These are phyloP conservation scores for Fraxinus platypoda DNA, from an alignment of 305 asterid genomes.

Conservation along the genomic window DNA sequence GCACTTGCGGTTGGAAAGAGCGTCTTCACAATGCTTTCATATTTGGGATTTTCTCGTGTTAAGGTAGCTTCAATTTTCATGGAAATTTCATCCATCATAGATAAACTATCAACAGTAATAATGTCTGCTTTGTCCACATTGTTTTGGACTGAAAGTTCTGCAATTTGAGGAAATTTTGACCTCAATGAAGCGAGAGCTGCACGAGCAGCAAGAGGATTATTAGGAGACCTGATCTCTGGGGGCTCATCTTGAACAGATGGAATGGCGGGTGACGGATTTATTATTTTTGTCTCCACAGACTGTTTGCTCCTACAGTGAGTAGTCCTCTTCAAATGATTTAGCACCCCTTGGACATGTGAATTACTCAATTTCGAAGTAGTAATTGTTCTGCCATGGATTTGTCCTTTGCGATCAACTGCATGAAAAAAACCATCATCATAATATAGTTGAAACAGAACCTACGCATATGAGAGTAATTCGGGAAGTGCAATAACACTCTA, in stretches of 20 bases:
- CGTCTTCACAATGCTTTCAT: conserved; percentile 27
- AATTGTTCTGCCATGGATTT: not conserved
- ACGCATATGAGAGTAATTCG: not conserved
- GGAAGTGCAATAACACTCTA: not conserved
- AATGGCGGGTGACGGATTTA: conserved; percentile 22
- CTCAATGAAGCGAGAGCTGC: conserved; percentile 66
- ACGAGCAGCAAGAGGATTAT: conserved; percentile 64
- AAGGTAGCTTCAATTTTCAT: conserved; percentile 27
- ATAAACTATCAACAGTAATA: conserved; percentile 9
- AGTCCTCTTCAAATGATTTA: conserved; percentile 15
- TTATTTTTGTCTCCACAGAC: conserved; percentile 13
- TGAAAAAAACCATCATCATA: not conserved
- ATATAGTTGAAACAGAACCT: not conserved
- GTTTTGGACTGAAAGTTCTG: conserved; percentile 19
- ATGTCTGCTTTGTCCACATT: conserved; percentile 19
- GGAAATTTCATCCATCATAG: conserved; percentile 17
- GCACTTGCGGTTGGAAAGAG: conserved; percentile 41
- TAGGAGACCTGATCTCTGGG: conserved; percentile 32
- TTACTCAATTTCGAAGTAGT: not conserved
- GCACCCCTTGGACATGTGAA: conserved; percentile 1
- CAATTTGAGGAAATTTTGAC: conserved; percentile 36
- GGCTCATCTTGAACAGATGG: conserved; percentile 26
- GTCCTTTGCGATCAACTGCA: conserved; percentile 15
- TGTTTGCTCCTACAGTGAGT: conserved; percentile 22
- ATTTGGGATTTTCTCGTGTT: conserved; percentile 20